Evolutionary conservation across 768 basidiomycete species (phyloP).

Genomic region (Pulveroboletus ravenelii): DNA sequence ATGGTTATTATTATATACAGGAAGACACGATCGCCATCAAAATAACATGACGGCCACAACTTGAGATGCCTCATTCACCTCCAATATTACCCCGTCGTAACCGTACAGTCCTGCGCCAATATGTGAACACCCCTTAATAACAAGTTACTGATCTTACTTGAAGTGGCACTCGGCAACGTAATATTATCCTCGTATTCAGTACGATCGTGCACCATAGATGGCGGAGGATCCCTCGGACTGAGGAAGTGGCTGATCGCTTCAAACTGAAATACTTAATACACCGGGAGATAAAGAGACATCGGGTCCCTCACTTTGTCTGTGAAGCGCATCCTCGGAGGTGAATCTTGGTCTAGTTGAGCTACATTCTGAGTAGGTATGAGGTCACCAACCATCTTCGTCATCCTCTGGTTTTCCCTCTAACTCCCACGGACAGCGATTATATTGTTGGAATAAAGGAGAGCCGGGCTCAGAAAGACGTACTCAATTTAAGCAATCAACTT

Average conservation of each 20-base stretch:
- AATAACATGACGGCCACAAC: conserved; percentile 71
- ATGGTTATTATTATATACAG: conserved; percentile 1
- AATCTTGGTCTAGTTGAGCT: conserved; percentile 41
- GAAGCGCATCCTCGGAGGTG: conserved; percentile 70
- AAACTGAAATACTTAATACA: conserved; percentile 42
- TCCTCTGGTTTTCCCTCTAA: conserved; percentile 77
- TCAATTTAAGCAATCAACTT: not conserved
- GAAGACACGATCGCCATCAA: conserved; percentile 29
- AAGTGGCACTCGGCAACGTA: conserved; percentile 61
- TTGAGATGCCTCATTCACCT: conserved; percentile 74
- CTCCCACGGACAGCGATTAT: conserved; percentile 90
- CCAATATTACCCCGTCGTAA: conserved; percentile 77
- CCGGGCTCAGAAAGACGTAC: conserved; percentile 55
- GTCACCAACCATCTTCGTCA: conserved; percentile 66
- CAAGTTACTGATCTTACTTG: conserved; percentile 45
- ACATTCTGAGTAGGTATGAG: not conserved
- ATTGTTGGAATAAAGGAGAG: conserved; percentile 82
- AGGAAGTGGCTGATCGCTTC: conserved; percentile 78
- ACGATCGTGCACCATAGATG: conserved; percentile 77
- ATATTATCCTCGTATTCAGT: conserved; percentile 72
- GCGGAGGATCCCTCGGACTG: conserved; percentile 66
- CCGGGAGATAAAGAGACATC: not conserved
- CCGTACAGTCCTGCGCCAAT: conserved; percentile 45
- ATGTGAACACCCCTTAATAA: not conserved
- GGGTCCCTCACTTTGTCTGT: conserved; percentile 52